A percentile compares a stretch with the other conserved stretches of the same genome.
phyloP scores from a whole-genome alignment of 2,329 filamentous ascomycete species.

The Metarhizium guizhouense region DNA sequence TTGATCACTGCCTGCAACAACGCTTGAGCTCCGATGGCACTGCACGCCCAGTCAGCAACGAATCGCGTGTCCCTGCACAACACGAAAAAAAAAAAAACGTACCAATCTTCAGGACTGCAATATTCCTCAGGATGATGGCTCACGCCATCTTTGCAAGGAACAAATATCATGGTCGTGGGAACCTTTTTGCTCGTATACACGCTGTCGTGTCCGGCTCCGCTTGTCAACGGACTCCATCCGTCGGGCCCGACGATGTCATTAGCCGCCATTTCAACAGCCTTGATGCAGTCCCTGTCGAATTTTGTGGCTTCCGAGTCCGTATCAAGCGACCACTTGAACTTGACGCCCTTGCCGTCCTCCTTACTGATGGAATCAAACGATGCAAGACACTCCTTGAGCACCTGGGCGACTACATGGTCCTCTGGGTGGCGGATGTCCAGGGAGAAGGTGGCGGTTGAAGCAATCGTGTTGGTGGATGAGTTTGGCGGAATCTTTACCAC shows the following conservation, averaged over 20 bases:
- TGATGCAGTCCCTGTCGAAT: slow-evolving; percentile 59
- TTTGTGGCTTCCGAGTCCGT: slow-evolving; percentile 49
- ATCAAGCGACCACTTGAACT: slow-evolving; percentile 52
- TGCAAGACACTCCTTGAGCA: slow-evolving; percentile 14
- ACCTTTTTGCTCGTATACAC: slow-evolving; percentile 23
- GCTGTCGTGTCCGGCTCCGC: slow-evolving; percentile 30
- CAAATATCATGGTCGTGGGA: slow-evolving; percentile 30
- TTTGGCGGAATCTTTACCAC: slow-evolving; percentile 37
- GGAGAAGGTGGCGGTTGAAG: slow-evolving; percentile 55
- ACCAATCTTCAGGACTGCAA: slow-evolving; percentile 26
- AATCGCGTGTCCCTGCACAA: background rate
- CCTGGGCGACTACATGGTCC: slow-evolving; percentile 43
- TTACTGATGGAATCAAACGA: slow-evolving; percentile 15
- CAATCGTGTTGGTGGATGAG: slow-evolving; percentile 63
- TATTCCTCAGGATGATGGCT: slow-evolving; percentile 29
- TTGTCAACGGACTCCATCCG: slow-evolving; percentile 24
- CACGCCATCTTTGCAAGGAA: slow-evolving; percentile 25
- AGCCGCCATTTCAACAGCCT: slow-evolving; percentile 51
- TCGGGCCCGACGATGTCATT: slow-evolving; percentile 40
- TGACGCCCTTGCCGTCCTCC: slow-evolving; percentile 19
- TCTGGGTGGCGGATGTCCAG: slow-evolving; percentile 55
- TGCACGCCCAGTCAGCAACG: slow-evolving; percentile 1
- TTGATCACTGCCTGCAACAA: slow-evolving; percentile 16
- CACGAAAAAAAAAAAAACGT: background rate
- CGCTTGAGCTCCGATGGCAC: slow-evolving; percentile 18